Evolutionary conservation across 1,284 basidiomycete species (phyloP), one percentile per base, ranked within the genome.

Genomic region (Cutaneotrichosporon arboriforme): DNA sequence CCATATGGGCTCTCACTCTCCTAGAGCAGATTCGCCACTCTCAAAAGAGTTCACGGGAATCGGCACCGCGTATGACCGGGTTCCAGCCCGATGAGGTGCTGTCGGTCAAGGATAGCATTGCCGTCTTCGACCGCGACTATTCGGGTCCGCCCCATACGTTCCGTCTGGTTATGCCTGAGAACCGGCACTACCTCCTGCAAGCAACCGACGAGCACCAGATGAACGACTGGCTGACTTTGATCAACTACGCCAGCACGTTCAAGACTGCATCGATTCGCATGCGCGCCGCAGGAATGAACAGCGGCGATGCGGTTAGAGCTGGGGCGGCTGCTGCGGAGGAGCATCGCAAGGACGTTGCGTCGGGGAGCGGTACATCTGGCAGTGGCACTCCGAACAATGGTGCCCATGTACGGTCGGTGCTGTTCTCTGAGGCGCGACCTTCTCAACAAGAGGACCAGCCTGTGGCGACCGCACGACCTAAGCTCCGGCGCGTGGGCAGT

Each of bases 211-310:
- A 87, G 62, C 74, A 77, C 46, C 88, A 93, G 59, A 82, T 91
- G 79, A 88, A 94, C 68, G 83, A 87, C 59, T 98, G 94, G 94
- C 85, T 97, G 60, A 81, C 86, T 33, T 81, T 83, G 41, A 91
- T 98, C 70, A 98, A 98, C 75, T 97, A 96, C 70, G 92, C 90
- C 8, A 87, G 90, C 56, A 81, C 88, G 8, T 97, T 97, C 81
- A 90, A 86, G 73, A 84, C 88, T 2, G 81, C 84, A 8, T 87
- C 86, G n/a, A 80, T 97, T 40, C 81, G 84, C 43, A 91, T 96
- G 81, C 84, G 90, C 14, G 81, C 86, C 0, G 74, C 81, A 10
- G 82, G 81, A 12, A 83, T 90, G 79, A 81, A 84, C 20, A 79
- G 80, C 45, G 80, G 80, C 60, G 86, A 86, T 63, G 83, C 87